phyloP scores from a whole-genome alignment of 495 filamentous ascomycete species.

The Aspergillus kassunensis region DNA sequence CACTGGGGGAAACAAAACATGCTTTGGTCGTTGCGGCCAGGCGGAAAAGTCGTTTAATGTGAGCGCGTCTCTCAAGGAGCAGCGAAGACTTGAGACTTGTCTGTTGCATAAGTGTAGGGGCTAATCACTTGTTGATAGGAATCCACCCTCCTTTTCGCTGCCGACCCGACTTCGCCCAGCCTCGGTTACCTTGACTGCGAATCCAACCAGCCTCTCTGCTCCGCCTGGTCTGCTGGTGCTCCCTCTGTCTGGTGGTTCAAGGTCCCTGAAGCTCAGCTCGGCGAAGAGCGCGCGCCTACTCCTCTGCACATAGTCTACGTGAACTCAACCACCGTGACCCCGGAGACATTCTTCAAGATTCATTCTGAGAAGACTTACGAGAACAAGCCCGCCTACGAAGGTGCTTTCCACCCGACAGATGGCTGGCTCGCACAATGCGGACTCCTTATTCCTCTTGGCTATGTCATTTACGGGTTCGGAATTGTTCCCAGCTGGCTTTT shows the following conservation, averaged over 20 bases:
- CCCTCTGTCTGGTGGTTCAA: slow-evolving; percentile 71
- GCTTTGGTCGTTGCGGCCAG: slow-evolving; percentile 59
- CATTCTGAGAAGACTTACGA: slow-evolving; percentile 59
- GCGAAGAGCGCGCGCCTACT: slow-evolving; percentile 36
- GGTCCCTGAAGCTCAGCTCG: slow-evolving; percentile 55
- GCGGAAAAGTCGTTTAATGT: slow-evolving; percentile 57
- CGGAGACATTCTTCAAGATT: slow-evolving; percentile 59
- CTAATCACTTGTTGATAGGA: slow-evolving; percentile 42
- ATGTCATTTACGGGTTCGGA: slow-evolving; percentile 56
- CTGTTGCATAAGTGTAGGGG: background rate
- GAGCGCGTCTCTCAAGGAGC: slow-evolving; percentile 17
- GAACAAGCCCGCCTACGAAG: slow-evolving; percentile 56
- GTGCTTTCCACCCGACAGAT: slow-evolving; percentile 76
- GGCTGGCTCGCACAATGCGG: slow-evolving; percentile 63
- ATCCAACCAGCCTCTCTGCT: slow-evolving; percentile 71
- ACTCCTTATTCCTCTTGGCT: slow-evolving; percentile 63
- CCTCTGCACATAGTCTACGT: slow-evolving; percentile 55
- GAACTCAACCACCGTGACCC: slow-evolving; percentile 62
- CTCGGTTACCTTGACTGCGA: slow-evolving; percentile 79
- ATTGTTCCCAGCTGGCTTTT: slow-evolving; percentile 65
- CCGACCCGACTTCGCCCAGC: slow-evolving; percentile 61
- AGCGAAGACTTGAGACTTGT: background rate
- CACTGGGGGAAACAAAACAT: slow-evolving; percentile 84
- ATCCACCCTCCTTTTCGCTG: slow-evolving; percentile 63
- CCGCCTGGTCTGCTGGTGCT: slow-evolving; percentile 68